A percentile compares a stretch with the other conserved stretches of the same genome.
These are phyloP conservation scores for Dacryopinax spathularia DNA, from an alignment of 768 basidiomycete genomes.

Conservation along the genomic window DNA sequence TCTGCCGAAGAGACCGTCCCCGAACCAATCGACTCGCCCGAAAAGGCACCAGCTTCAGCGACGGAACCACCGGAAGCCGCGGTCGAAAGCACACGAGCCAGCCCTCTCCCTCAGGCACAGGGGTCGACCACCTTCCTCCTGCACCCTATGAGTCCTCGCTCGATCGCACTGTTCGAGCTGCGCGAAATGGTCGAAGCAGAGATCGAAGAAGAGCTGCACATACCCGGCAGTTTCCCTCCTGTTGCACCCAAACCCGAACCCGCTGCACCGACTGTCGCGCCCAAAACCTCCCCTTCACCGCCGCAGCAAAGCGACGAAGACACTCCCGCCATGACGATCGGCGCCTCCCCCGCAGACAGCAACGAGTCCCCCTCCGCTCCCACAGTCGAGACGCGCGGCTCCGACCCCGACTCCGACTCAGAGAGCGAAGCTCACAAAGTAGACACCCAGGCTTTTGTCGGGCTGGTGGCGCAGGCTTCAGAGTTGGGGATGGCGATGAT, in stretches of 20 bases:
- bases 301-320: neutral
- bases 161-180: neutral
- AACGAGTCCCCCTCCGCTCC: neutral
- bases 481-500: neutral
- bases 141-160: neutral
- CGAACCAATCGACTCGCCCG: no score
- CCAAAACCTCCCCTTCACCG: conserved; percentile 6
- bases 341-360: neutral
- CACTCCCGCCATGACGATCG: neutral
- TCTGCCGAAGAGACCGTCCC: no score
- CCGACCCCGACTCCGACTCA: conserved; percentile 3
- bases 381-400: neutral
- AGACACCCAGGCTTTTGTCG: neutral
- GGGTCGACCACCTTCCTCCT: neutral
- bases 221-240: neutral
- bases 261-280: conserved; percentile 2
- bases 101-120: neutral
- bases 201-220: conserved; percentile 10
- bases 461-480: neutral
- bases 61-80: neutral
- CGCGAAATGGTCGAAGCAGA: conserved; percentile 5
- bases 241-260: conserved; percentile 5
- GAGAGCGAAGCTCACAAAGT: neutral
- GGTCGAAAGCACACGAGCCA: neutral
- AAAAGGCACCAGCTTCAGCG: neutral